Conservation (phyloP, 1,284 basidiomycete genomes). For the Cryptococcus sp. region DNA sequence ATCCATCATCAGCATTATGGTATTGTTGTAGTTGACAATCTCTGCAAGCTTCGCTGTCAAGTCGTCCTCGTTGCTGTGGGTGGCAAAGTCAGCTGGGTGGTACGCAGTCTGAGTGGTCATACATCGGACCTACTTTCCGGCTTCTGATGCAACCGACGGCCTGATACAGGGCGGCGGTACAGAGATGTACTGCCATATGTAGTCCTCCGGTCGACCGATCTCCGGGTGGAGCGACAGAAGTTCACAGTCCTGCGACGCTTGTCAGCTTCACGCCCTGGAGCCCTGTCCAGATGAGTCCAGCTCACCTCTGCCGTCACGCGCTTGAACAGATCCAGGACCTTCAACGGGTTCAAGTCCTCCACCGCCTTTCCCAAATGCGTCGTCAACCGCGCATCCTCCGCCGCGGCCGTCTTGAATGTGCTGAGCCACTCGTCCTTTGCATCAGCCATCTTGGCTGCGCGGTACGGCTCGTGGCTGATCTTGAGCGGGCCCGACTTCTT, state of each 20-base stretch:
- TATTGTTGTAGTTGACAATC: slow-evolving; percentile 90
- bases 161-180: slow-evolving; percentile 97
- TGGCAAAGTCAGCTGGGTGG: background rate
- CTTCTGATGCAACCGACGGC: slow-evolving; percentile 95
- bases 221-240: slow-evolving; percentile 85
- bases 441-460: slow-evolving; percentile 88
- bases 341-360: slow-evolving; percentile 93
- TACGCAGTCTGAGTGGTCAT: background rate
- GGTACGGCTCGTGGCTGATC: slow-evolving; percentile 97
- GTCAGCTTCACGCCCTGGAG: too few relatives aligned
- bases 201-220: slow-evolving; percentile 91
- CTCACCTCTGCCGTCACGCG: slow-evolving; percentile 84
- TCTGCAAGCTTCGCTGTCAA: slow-evolving; percentile 96
- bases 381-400: slow-evolving; percentile 80
- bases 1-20: slow-evolving; percentile 84
- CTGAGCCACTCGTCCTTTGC: slow-evolving; percentile 85
- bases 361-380: slow-evolving; percentile 84
- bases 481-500: slow-evolving; percentile 94
- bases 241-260: slow-evolving; percentile 73
- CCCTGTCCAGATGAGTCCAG: background rate
- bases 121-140: slow-evolving; percentile 58
- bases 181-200: slow-evolving; percentile 98
- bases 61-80: slow-evolving; percentile 90
- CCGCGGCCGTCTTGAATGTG: slow-evolving; percentile 77
- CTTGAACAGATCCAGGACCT: slow-evolving; percentile 89